Evolutionary conservation across 305 asterid genomes (phyloP), one percentile per base, ranked within the genome.

Genomic region (Solanum aculeatissimum): DNA sequence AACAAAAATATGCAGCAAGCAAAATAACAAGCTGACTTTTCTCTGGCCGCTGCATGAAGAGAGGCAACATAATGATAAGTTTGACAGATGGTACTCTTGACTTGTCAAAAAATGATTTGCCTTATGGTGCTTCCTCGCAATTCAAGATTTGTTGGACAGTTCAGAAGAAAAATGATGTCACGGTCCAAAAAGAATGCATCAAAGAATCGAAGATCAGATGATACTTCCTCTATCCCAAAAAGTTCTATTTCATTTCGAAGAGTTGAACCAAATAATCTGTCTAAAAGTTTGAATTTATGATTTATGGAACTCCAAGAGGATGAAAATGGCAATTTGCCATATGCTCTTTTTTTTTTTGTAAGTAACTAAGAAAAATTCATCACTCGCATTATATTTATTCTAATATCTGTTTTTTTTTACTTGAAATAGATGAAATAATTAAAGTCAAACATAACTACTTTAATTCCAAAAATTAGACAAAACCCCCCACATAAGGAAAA

Each of bases 21-120:
- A 93, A 91, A 93, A 96, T 55, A 90, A 87, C 87, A 93, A 85
- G 90, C 98, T 92, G 60, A 92, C 43, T 86, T 90, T 95, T 91
- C 88, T 95, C 81, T 93, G 94, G 83, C 97, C 98, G 23, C 97
- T 95, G 95, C 93, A 82, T 51, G 84, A 77, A 85, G 55, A 87
- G 60, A 87, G 60, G 47, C 58, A 62, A 63, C 80, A 70, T 12
- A 69, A 68, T 75, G 27, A 49, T 77, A 77, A 51, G 65, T 10
- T 32, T 77, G 65, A 77, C 62, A 16, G 15, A 74, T 47, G 60
- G 58, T 47, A 75, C 4, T 72, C 62, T 75, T 8, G 81, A 49
- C 27, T 75, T 49, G 1, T 16, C 81, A 75, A 47, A 75, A 74
- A 14, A 75, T 13, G 57, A 43, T 43, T 71, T 7, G 23, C 21